A percentile compares a stretch with the other conserved stretches of the same genome.
These are phyloP conservation scores for Amphirosellinia nigrospora DNA, from an alignment of 495 filamentous ascomycete genomes.

Conservation along the genomic window DNA sequence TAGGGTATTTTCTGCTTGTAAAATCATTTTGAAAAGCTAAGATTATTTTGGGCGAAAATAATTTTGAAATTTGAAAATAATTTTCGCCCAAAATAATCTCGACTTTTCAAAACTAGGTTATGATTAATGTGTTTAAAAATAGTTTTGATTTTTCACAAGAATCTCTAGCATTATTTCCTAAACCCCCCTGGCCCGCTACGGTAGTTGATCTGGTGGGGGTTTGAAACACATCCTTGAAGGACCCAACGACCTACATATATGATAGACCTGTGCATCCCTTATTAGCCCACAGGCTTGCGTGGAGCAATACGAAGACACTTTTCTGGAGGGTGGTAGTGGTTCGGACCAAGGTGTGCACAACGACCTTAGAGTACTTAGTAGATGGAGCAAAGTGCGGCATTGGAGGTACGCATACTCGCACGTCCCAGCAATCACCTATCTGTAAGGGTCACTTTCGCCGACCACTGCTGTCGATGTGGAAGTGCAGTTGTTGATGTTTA, in stretches of 20 bases:
- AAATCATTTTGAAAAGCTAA: too few relatives aligned
- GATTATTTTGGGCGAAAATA: too few relatives aligned
- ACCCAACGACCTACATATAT: not conserved
- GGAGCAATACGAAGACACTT: constrained; percentile 14
- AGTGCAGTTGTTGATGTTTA: not conserved
- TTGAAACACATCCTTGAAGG: constrained; percentile 8
- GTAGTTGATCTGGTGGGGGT: not conserved
- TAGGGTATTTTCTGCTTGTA: too few relatives aligned
- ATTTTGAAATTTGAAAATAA: too few relatives aligned
- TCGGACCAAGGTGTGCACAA: not conserved
- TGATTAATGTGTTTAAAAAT: too few relatives aligned
- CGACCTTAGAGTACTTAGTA: not conserved
- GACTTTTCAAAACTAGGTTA: too few relatives aligned
- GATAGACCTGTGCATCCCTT: not conserved
- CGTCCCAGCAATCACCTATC: not conserved
- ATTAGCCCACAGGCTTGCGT: not conserved
- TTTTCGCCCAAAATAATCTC: too few relatives aligned
- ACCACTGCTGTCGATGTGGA: not conserved
- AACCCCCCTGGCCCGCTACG: too few relatives aligned
- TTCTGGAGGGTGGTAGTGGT: not conserved
- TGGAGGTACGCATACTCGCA: not conserved
- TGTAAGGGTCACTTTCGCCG: not conserved
- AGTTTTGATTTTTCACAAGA: too few relatives aligned
- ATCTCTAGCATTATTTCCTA: too few relatives aligned
- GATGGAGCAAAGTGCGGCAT: not conserved